Evolutionary conservation across 208 protist species (phyloP), one percentile per base, ranked within the genome.

Genomic region (Leptomonas pyrrhocoris): DNA sequence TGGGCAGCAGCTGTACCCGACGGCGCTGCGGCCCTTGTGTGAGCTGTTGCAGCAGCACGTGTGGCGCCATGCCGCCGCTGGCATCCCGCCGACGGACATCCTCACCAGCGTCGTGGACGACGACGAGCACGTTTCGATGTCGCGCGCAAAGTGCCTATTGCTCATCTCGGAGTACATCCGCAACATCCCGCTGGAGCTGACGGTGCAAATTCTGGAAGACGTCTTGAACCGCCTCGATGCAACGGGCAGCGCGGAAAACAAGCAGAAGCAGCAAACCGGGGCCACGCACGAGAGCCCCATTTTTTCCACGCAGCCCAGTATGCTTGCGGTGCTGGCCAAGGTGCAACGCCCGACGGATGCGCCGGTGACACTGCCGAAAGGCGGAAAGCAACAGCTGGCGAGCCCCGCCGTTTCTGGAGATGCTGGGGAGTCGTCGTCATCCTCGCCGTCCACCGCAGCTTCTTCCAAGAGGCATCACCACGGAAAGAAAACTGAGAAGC

Each of bases 281-380:
- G 55, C 70, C n/a, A 69, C 70, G 25, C 68, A 69, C 57, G 60
- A 74, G 27, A 48, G 53, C 16, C 68, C 74, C 16, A 73, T 93
- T 7, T 79, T 64, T 16, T 71, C 79, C 21, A 80, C 77, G 8
- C 81, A 81, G 19, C 80, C 84, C 1, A 86, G 84, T 69, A 87
- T 94, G 79, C 89, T 90, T 69, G 88, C 86, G 6, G 66, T 96
- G n/a, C 79, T 96, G 13, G 89, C 92, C 16, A 96, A 96, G 66
- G 82, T 96, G 38, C 92, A 96, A 63, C 85, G 89, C 27, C 79
- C 85, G n/a, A 81, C 83, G 12, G 83, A 93, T 53, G 74, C 76
- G 2, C 77, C 85, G n/a, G 81, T 57, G 28, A 70, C 76, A 36
- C 45, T 61, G 51, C 56, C 50, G 25, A 81, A 78, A 31, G 25